Percentiles rank a stretch among this genome's conserved stretches.
Conservation (phyloP, 2,329 filamentous ascomycete species). For the Akanthomyces dipterigenus region DNA sequence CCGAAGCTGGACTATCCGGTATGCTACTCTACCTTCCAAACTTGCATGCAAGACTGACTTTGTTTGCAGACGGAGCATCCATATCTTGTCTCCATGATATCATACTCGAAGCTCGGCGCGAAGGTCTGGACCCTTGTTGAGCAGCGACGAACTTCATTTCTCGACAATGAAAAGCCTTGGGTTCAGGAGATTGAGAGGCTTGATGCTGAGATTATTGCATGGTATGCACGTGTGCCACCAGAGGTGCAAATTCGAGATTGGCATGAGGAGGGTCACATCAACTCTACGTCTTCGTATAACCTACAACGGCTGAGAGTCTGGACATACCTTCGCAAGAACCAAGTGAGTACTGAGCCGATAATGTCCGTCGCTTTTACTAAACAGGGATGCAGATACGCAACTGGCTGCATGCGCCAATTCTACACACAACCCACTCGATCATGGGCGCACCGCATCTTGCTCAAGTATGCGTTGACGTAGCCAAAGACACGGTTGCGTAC, state of each 20-base stretch:
- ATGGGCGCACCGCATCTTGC: constrained; percentile 68
- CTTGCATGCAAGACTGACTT: constrained; percentile 16
- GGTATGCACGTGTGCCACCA: constrained; percentile 71
- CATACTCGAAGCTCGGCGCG: constrained; percentile 74
- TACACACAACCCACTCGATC: constrained; percentile 80
- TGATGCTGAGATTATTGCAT: constrained; percentile 77
- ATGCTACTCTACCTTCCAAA: constrained; percentile 12
- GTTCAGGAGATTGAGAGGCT: constrained; percentile 66
- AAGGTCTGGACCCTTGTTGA: constrained; percentile 81
- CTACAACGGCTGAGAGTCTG: constrained; percentile 71
- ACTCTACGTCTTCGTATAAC: constrained; percentile 53
- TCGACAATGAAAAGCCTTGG: constrained; percentile 1
- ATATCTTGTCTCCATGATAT: constrained; percentile 78
- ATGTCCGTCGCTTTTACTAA: constrained; percentile 11
- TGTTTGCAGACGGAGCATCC: constrained; percentile 44
- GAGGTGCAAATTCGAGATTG: constrained; percentile 54
- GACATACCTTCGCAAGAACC: constrained; percentile 80
- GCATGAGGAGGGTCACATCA: constrained; percentile 45
- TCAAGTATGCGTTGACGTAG: constrained; percentile 65
- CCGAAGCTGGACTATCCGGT: constrained; percentile 73
- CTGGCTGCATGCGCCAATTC: constrained; percentile 77
- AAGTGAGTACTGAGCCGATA: constrained; percentile 35
- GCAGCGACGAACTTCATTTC: constrained; percentile 27
- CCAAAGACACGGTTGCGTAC: constrained; percentile 69
- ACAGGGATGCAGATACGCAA: constrained; percentile 57